phyloP scores from a whole-genome alignment of 2,329 filamentous ascomycete genomes.

The Fonsecaea nubica region DNA sequence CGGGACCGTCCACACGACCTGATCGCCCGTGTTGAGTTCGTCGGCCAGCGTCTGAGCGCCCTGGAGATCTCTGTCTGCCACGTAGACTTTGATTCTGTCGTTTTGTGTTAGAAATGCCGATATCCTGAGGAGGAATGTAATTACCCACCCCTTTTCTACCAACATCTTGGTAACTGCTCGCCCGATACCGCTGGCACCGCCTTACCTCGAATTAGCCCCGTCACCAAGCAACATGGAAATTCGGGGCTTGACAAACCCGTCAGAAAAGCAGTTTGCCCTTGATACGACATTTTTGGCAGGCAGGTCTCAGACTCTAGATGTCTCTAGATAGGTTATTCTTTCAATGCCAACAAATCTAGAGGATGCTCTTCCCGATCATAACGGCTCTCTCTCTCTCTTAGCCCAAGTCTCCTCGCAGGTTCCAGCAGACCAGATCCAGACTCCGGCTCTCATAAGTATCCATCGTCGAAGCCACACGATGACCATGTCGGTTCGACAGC shows the following conservation, averaged over 20 bases:
- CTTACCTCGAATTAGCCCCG: conserved; percentile 15
- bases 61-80: conserved; percentile 1
- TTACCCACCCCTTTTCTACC: conserved; percentile 34
- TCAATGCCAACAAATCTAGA: background rate
- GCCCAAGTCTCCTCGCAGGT: background rate
- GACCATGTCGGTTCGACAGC: background rate
- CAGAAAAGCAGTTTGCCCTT: background rate
- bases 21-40: background rate
- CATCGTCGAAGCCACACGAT: background rate
- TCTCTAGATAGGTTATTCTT: no score
- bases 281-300: background rate
- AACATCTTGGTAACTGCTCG: conserved; percentile 40
- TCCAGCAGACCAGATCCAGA: background rate
- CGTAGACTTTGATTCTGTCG: conserved; percentile 23
- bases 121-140: no score
- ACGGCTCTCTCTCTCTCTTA: background rate
- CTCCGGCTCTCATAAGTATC: conserved; percentile 1
- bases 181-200: conserved; percentile 42
- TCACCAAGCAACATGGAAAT: background rate
- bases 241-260: background rate
- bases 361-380: background rate
- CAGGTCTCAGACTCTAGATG: no score
- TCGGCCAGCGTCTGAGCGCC: background rate
- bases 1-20: conserved; percentile 1
- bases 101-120: conserved; percentile 33